phyloP scores from a whole-genome alignment of 1,284 basidiomycete species.

The Leccinum fuscescens region DNA sequence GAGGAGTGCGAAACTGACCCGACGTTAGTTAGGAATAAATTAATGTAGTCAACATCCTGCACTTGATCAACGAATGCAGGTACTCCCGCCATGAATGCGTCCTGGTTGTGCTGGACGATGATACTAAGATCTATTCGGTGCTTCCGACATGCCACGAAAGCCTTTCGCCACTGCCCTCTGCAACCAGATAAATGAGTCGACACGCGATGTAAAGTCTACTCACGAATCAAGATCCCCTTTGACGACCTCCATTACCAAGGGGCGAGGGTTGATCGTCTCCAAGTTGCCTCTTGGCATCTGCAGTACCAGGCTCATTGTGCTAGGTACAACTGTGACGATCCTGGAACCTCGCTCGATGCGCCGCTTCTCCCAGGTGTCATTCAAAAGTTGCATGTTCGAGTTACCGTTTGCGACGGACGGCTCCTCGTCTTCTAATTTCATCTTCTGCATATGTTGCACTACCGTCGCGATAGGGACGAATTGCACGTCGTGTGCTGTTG shows the following conservation, averaged over 20 bases:
- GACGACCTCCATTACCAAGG: conserved; percentile 86
- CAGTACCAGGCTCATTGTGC: conserved; percentile 84
- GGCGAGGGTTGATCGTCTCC: conserved; percentile 92
- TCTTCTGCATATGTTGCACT: conserved; percentile 1
- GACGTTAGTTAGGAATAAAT: conserved; percentile 86
- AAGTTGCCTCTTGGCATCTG: conserved; percentile 99
- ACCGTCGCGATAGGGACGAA: conserved; percentile 60
- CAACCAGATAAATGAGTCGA: conserved; percentile 4
- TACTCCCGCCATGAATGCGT: conserved; percentile 65
- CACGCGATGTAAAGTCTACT: conserved; percentile 29
- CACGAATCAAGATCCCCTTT: conserved; percentile 72
- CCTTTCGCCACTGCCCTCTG: conserved; percentile 76
- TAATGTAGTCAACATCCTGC: conserved; percentile 88
- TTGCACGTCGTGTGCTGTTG: conserved; percentile 77
- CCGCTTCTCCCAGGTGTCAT: conserved; percentile 62
- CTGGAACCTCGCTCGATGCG: conserved; percentile 84
- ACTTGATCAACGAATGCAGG: conserved; percentile 81
- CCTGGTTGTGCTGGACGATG: conserved; percentile 77
- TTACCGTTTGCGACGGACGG: conserved; percentile 31
- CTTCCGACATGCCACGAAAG: conserved; percentile 88
- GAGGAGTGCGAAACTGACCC: conserved; percentile 53
- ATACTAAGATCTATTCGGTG: conserved; percentile 92
- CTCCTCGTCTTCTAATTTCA: conserved; percentile 1
- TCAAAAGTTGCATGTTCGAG: conserved; percentile 32
- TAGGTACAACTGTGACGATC: conserved; percentile 84